These are phyloP conservation scores for Phyllostachys edulis DNA, from an alignment of 176 grass and related monocot species.

Conservation along the genomic window DNA sequence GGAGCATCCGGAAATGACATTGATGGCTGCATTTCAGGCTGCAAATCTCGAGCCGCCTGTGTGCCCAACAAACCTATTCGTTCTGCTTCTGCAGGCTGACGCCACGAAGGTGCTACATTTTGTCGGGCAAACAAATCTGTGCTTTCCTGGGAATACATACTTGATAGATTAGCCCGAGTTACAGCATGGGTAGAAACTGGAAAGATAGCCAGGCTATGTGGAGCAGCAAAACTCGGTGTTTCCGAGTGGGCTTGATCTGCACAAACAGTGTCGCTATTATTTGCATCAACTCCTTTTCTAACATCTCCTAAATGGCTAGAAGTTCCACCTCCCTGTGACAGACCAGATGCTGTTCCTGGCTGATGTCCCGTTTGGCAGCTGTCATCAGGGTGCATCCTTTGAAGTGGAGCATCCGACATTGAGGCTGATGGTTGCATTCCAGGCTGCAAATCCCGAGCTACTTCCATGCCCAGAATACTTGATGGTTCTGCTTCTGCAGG, in stretches of 20 bases:
- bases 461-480: not conserved
- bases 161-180: slow-evolving; percentile 15
- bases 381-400: slow-evolving; percentile 6
- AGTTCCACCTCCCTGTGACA: not conserved
- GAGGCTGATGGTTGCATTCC: not conserved
- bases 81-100: slow-evolving; percentile 28
- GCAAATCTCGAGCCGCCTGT: not conserved
- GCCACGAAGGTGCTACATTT: slow-evolving; percentile 18
- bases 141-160: slow-evolving; percentile 25
- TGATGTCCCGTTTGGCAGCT: not conserved
- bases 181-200: not conserved
- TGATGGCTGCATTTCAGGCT: slow-evolving; percentile 19
- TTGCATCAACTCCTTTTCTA: not conserved
- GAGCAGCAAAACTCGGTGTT: not conserved
- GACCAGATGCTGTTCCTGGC: not conserved
- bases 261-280: not conserved
- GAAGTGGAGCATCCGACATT: not conserved
- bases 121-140: slow-evolving; percentile 8
- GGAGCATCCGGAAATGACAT: slow-evolving; percentile 7
- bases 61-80: slow-evolving; percentile 19
- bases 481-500: slow-evolving; percentile 24
- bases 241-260: not conserved
- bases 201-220: not conserved
- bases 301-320: not conserved
- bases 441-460: slow-evolving; percentile 9